Evolutionary conservation across 441 rosid species (phyloP), one percentile per base, ranked within the genome.

Genomic region (Croton setiger): DNA sequence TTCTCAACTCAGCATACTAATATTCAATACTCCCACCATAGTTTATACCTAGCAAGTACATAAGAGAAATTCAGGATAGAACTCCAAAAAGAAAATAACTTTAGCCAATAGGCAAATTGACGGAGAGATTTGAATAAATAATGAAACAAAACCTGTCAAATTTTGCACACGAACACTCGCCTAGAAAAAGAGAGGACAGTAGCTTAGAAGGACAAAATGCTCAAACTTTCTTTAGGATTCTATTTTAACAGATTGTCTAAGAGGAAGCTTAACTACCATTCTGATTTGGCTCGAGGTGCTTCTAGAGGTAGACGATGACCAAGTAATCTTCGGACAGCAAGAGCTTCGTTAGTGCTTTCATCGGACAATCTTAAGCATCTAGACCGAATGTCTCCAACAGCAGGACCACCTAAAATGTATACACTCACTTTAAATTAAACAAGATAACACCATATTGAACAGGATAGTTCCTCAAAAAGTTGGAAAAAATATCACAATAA

Each of bases 331-430:
- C 96, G 82, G 65, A 93, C 97, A 44, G 98, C 94, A 69, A 89
- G 88, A 54, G 98, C 98, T 79, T 93, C 98, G 4, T 87, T 78
- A 63, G 88, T 89, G 66, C 98, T 91, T 75, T 91, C 81, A 63
- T 87, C 95, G 5, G 97, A 92, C 54, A 94, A 80, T 74, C 98
- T 86, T 84, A 94, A 87, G 75, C 98, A 91, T 72, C 98, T 87
- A 3, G 98, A 94, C 67, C 98, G 80, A 69, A 91, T 94, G 71
- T 94, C 98, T 67, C 97, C 98, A 59, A 94, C 97, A 47, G 98
- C 98, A 20, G 97, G 97, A 60, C 98, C 98, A 43, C 97, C 97
- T 90, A 60, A 13, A 64, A 60, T 64, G 55, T 17, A 52, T 47
- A 15, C 27, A 60, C 64, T 41, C 63, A 49, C 20, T 60, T 27